phyloP scores from a whole-genome alignment of 2,329 filamentous ascomycete species.

The Monilinia aucupariae region DNA sequence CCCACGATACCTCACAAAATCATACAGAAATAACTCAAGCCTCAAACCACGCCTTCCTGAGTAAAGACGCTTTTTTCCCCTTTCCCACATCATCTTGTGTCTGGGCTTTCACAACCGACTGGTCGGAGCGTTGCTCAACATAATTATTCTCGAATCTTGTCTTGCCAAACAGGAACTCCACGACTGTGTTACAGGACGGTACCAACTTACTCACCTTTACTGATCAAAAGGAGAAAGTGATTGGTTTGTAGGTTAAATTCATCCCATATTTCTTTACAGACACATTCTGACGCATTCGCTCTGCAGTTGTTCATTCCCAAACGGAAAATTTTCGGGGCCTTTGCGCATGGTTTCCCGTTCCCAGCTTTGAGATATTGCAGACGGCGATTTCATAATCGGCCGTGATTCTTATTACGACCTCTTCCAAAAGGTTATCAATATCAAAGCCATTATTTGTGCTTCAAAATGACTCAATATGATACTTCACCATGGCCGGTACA shows the following conservation, averaged over 20 bases:
- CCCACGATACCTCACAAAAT: neutral
- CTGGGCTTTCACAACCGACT: neutral
- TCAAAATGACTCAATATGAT: slow-evolving; percentile 41
- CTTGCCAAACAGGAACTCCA: slow-evolving; percentile 6
- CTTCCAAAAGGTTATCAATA: neutral
- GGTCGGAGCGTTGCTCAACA: slow-evolving; percentile 9
- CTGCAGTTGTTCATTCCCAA: slow-evolving; percentile 24
- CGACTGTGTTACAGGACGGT: neutral
- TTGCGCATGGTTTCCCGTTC: slow-evolving; percentile 18
- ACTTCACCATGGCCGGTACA: slow-evolving; percentile 46
- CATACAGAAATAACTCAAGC: slow-evolving; percentile 5
- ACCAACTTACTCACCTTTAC: neutral
- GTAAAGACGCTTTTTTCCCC: neutral
- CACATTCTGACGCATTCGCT: slow-evolving; percentile 10
- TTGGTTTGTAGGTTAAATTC: slow-evolving; percentile 11
- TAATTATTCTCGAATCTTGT: slow-evolving; percentile 13
- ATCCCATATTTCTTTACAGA: slow-evolving; percentile 5
- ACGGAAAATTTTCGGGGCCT: slow-evolving; percentile 19
- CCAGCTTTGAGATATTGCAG: slow-evolving; percentile 1
- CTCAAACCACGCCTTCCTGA: neutral
- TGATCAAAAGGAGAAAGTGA: neutral
- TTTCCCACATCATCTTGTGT: slow-evolving; percentile 13
- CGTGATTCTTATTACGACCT: neutral
- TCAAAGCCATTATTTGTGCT: neutral
- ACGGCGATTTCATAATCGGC: slow-evolving; percentile 8